Percentiles rank a stretch among this genome's conserved stretches.
These are phyloP conservation scores for Quercus phellos DNA, from an alignment of 331 rosid genomes.

Conservation along the genomic window DNA sequence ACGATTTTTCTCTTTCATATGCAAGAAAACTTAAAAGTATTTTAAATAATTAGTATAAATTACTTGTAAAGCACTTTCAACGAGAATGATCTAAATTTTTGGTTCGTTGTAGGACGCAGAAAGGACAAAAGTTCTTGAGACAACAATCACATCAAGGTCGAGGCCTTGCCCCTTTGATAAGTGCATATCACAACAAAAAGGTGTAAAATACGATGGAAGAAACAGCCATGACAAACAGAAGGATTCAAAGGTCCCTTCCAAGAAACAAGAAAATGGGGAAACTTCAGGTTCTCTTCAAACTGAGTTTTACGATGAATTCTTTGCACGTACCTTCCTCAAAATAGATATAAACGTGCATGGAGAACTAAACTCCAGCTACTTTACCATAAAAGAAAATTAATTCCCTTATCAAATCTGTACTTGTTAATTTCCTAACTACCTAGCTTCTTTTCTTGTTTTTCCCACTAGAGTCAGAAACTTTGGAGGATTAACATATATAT, in stretches of 20 bases:
- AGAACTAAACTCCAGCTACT: not conserved
- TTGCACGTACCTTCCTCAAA: not conserved
- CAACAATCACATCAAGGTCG: constrained; percentile 15
- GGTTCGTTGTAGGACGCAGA: constrained; percentile 38
- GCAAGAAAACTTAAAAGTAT: not conserved
- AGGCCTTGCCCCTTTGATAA: constrained; percentile 11
- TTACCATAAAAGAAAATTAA: not conserved
- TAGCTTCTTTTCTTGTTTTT: not conserved
- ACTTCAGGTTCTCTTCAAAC: constrained; percentile 9
- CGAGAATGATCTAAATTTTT: not conserved
- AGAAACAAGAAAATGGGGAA: not conserved
- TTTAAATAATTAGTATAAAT: no score
- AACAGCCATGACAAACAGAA: constrained; percentile 6
- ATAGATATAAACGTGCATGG: not conserved
- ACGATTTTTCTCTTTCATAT: not conserved
- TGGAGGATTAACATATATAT: no score
- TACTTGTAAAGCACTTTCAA: not conserved
- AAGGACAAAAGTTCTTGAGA: constrained; percentile 19
- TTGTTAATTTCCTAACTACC: not conserved
- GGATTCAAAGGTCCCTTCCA: not conserved
- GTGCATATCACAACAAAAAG: not conserved
- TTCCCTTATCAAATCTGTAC: not conserved
- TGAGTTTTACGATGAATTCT: not conserved
- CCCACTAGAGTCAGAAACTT: not conserved
- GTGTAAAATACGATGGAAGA: constrained; percentile 3